A percentile compares a stretch with the other conserved stretches of the same genome.
Conservation (phyloP, 345 rosid genomes). For the Trapa incisa region DNA sequence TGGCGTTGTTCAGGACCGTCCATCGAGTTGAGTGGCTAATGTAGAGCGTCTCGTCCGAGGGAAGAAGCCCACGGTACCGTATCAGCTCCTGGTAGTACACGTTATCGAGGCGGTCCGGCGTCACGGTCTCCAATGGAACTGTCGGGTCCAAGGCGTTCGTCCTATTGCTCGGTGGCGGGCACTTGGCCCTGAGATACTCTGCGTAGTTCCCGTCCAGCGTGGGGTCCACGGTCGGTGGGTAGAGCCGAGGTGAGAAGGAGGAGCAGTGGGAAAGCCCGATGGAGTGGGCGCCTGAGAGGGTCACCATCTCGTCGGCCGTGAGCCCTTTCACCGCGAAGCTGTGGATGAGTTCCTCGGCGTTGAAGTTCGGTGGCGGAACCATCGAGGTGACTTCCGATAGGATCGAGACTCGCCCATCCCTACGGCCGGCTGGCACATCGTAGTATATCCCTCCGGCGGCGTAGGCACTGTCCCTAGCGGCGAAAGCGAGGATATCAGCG, state of each 20-base stretch:
- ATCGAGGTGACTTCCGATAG: constrained; percentile 13
- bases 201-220: constrained; percentile 19
- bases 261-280: constrained; percentile 33
- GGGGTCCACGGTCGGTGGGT: constrained; percentile 25
- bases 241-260: constrained; percentile 24
- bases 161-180: constrained; percentile 13
- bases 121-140: constrained; percentile 14
- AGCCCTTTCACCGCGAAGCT: constrained; percentile 25
- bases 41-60: constrained; percentile 28
- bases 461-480: constrained; percentile 26
- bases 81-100: constrained; percentile 23
- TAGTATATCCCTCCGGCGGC: constrained; percentile 20
- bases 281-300: constrained; percentile 40
- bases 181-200: constrained; percentile 22
- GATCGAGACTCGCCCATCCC: constrained; percentile 27
- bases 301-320: constrained; percentile 33
- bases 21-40: constrained; percentile 13
- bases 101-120: constrained; percentile 25
- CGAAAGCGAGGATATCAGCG: constrained; percentile 38
- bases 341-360: constrained; percentile 16
- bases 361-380: constrained; percentile 19
- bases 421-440: constrained; percentile 26
- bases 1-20: constrained; percentile 19
- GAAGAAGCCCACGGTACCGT: constrained; percentile 20
- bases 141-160: constrained; percentile 7